These are phyloP conservation scores for Vanilla planifolia DNA, from an alignment of 106 monocot species.

Conservation along the genomic window DNA sequence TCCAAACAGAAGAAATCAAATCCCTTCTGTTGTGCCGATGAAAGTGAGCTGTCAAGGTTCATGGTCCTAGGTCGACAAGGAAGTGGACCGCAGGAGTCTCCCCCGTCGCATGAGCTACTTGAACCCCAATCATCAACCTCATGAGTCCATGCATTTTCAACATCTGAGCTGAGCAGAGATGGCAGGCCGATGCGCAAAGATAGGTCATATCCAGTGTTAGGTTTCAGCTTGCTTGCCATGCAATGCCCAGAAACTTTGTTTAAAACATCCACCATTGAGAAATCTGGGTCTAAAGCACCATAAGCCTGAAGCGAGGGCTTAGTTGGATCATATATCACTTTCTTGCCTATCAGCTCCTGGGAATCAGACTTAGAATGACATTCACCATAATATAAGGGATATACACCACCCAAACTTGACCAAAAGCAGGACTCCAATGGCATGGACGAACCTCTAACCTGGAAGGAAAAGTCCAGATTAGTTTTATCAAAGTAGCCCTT, in stretches of 20 bases:
- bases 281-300: slow-evolving; percentile 1
- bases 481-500: not conserved
- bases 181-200: slow-evolving; percentile 51
- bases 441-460: not conserved
- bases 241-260: not conserved
- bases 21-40: slow-evolving; percentile 19
- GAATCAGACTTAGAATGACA: not conserved
- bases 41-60: slow-evolving; percentile 4
- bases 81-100: slow-evolving; percentile 12
- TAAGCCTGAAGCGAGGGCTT: not conserved
- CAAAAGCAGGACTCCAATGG: slow-evolving; percentile 4
- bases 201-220: slow-evolving; percentile 28
- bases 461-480: not conserved
- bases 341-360: not conserved
- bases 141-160: slow-evolving; percentile 19
- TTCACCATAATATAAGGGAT: slow-evolving; percentile 34
- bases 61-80: not conserved
- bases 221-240: not conserved
- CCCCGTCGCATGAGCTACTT: slow-evolving; percentile 38
- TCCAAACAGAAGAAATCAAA: slow-evolving; percentile 16
- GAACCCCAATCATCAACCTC: slow-evolving; percentile 47
- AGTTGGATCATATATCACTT: not conserved
- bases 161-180: slow-evolving; percentile 12
- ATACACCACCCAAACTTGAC: slow-evolving; percentile 24
- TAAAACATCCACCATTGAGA: not conserved